Conservation (phyloP, 371 early-diverging fungal genomes). For the Rhizopus sp. region DNA sequence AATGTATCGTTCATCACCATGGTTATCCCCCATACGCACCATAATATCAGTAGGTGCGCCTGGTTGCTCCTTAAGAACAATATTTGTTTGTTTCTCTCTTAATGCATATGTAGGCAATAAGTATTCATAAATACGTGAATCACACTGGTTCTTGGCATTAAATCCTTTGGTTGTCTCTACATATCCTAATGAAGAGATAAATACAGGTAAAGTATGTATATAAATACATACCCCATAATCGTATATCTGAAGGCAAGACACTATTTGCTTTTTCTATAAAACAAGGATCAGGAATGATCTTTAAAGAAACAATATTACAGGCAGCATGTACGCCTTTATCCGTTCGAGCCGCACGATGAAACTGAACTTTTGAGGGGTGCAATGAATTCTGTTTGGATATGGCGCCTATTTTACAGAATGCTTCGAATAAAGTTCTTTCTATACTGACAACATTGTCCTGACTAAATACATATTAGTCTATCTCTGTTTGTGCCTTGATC, state of each 20-base stretch:
- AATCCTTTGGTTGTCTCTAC: conserved; percentile 78
- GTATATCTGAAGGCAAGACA: conserved; percentile 77
- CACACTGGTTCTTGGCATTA: conserved; percentile 90
- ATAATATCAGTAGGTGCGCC: conserved; percentile 28
- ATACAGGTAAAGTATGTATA: neutral
- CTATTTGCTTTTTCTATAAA: conserved; percentile 78
- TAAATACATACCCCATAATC: conserved; percentile 74
- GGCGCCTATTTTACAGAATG: conserved; percentile 72
- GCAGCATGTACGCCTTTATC: conserved; percentile 99
- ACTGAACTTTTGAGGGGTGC: conserved; percentile 77
- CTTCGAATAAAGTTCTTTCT: conserved; percentile 80
- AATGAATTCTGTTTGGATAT: conserved; percentile 76
- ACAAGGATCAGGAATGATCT: conserved; percentile 72
- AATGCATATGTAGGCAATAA: conserved; percentile 93
- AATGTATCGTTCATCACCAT: conserved; percentile 29
- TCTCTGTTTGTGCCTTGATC: neutral
- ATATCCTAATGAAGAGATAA: conserved; percentile 48
- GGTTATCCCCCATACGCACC: conserved; percentile 34
- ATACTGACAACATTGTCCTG: conserved; percentile 75
- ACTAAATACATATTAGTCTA: neutral
- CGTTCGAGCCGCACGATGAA: conserved; percentile 93
- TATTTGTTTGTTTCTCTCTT: conserved; percentile 27
- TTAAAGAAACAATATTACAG: conserved; percentile 91
- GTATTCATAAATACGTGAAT: conserved; percentile 97
- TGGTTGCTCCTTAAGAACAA: conserved; percentile 11